These are phyloP conservation scores for Hyaloscypha hepaticicola DNA, from an alignment of 495 filamentous ascomycete genomes.

Conservation along the genomic window DNA sequence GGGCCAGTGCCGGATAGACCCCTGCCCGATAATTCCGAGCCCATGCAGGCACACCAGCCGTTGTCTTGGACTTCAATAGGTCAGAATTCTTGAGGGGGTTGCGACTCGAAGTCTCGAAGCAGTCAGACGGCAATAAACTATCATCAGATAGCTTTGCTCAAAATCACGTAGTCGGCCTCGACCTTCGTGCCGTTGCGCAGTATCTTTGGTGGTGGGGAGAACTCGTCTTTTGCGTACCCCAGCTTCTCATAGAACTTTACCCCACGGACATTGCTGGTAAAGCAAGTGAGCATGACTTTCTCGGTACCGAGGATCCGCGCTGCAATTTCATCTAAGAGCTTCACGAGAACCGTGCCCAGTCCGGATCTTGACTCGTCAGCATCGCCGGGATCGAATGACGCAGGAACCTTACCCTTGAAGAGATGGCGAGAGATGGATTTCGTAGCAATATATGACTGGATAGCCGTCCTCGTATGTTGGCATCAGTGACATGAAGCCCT, in stretches of 20 bases:
- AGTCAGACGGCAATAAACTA: neutral
- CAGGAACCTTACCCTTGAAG: conserved; percentile 47
- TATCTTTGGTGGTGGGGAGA: conserved; percentile 59
- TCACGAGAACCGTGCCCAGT: conserved; percentile 44
- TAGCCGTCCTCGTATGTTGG: conserved; percentile 74
- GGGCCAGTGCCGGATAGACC: neutral
- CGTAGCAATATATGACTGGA: conserved; percentile 82
- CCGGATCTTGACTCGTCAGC: conserved; percentile 42
- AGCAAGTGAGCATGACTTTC: conserved; percentile 86
- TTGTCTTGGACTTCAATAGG: neutral
- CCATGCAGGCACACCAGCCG: conserved; percentile 1
- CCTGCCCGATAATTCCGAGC: neutral
- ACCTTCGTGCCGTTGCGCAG: conserved; percentile 64
- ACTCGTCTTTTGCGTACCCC: conserved; percentile 68
- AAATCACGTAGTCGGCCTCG: conserved; percentile 66
- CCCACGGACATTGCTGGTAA: conserved; percentile 62
- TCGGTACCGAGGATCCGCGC: conserved; percentile 49
- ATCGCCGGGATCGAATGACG: neutral
- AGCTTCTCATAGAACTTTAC: conserved; percentile 63
- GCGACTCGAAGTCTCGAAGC: neutral
- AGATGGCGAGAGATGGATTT: conserved; percentile 67
- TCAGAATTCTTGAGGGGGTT: neutral
- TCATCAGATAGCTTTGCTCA: conserved; percentile 53
- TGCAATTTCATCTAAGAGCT: conserved; percentile 42
- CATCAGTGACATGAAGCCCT: conserved; percentile 80